Percentiles rank a stretch among this genome's conserved stretches.
These are phyloP conservation scores for Olyra latifolia DNA, from an alignment of 176 grass and related monocot species.

Conservation along the genomic window DNA sequence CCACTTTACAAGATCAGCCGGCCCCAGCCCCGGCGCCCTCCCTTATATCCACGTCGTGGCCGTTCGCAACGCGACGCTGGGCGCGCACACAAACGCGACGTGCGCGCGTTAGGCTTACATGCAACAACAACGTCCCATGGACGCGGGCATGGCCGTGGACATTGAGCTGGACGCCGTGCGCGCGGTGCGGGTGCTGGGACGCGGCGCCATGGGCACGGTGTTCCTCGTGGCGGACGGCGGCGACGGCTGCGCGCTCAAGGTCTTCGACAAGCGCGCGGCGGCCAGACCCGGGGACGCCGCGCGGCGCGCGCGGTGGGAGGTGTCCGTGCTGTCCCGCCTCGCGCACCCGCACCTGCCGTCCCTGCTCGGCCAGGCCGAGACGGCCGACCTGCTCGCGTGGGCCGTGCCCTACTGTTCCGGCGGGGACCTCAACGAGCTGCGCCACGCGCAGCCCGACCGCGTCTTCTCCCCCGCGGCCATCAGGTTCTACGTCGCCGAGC, in stretches of 20 bases:
- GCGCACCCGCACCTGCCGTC: constrained; percentile 77
- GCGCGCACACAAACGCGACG: neutral
- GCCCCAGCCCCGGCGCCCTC: neutral
- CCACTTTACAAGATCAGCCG: constrained; percentile 27
- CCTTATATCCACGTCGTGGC: constrained; percentile 29
- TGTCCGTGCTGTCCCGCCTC: constrained; percentile 67
- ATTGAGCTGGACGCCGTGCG: neutral
- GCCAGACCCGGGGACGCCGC: constrained; percentile 55
- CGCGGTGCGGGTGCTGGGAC: constrained; percentile 80
- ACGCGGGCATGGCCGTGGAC: constrained; percentile 51
- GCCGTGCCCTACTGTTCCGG: constrained; percentile 84
- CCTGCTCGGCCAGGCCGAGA: constrained; percentile 71
- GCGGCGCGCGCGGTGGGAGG: constrained; percentile 83
- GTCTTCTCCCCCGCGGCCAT: constrained; percentile 77
- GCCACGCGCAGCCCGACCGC: constrained; percentile 63
- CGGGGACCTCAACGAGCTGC: constrained; percentile 86
- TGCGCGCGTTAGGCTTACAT: neutral
- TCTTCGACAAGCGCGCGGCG: constrained; percentile 64
- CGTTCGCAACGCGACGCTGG: constrained; percentile 3
- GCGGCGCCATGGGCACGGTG: constrained; percentile 95
- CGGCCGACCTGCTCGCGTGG: constrained; percentile 79
- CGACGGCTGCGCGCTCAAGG: constrained; percentile 80
- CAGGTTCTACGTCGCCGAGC: constrained; percentile 88
- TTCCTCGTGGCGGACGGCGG: constrained; percentile 52
- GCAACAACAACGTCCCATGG: constrained; percentile 11